A percentile compares a stretch with the other conserved stretches of the same genome.
These are phyloP conservation scores for Phytophthora ohioensis DNA, from an alignment of 352 stramenopile genomes.

Conservation along the genomic window DNA sequence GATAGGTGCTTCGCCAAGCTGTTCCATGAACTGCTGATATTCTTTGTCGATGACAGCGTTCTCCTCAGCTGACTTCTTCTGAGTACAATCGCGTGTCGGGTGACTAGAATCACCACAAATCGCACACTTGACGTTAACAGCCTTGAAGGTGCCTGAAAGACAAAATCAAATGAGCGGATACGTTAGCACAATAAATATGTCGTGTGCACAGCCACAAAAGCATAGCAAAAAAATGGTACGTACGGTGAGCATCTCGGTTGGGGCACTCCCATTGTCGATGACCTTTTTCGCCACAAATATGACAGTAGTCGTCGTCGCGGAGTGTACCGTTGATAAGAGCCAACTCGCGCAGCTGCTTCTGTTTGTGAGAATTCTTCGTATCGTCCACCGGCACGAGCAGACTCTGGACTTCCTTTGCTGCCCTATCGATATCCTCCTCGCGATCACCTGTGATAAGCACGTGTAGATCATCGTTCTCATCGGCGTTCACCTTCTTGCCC, in stretches of 20 bases:
- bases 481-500: conserved; percentile 91
- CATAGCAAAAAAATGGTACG: conserved; percentile 28
- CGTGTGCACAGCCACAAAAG: background rate
- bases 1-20: conserved; percentile 80
- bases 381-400: conserved; percentile 94
- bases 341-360: conserved; percentile 98
- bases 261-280: conserved; percentile 98
- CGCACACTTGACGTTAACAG: conserved; percentile 95
- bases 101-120: conserved; percentile 99
- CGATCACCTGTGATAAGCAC: conserved; percentile 94
- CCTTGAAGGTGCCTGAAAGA: conserved; percentile 70
- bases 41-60: conserved; percentile 86
- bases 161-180: conserved; percentile 14
- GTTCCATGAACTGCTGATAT: conserved; percentile 90
- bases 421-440: conserved; percentile 87
- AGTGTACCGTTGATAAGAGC: conserved; percentile 99
- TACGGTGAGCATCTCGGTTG: conserved; percentile 81
- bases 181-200: conserved; percentile 19
- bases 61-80: conserved; percentile 80
- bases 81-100: conserved; percentile 97
- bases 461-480: conserved; percentile 97
- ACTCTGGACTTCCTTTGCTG: conserved; percentile 89
- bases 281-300: conserved; percentile 98
- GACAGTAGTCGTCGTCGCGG: conserved; percentile 98
- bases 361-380: conserved; percentile 97